Percentiles rank a stretch among this genome's conserved stretches.
Evolutionary conservation across 805 yeast genomes (phyloP).

Genomic region (Teunomyces tritomae): DNA sequence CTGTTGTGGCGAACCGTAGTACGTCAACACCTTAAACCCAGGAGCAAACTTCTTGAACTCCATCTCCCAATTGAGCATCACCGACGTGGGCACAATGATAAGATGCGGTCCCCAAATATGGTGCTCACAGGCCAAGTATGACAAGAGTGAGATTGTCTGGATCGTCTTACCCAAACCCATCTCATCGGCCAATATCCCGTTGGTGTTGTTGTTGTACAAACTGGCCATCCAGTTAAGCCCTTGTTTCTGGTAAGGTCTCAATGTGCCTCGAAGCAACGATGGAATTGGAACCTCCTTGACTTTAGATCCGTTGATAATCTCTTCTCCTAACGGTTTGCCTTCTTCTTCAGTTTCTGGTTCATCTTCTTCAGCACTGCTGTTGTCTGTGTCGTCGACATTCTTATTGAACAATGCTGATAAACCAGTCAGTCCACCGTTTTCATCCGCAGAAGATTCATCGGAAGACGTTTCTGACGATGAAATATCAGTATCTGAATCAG

Average conservation of each 20-base stretch:
- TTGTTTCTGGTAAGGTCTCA: constrained; percentile 90
- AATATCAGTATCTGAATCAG: constrained; percentile 15
- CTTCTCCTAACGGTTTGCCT: constrained; percentile 21
- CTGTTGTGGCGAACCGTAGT: constrained; percentile 96
- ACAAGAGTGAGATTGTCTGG: constrained; percentile 84
- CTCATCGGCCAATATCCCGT: constrained; percentile 97
- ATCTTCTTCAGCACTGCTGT: constrained; percentile 12
- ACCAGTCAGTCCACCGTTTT: not conserved
- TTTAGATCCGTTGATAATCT: constrained; percentile 40
- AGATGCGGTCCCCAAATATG: constrained; percentile 98
- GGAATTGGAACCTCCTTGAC: constrained; percentile 75
- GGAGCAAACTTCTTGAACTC: constrained; percentile 98
- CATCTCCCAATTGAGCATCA: constrained; percentile 98
- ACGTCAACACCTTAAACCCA: constrained; percentile 91
- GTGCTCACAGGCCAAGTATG: constrained; percentile 90
- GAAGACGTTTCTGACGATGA: constrained; percentile 1
- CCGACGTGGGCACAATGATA: constrained; percentile 96
- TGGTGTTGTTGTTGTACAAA: constrained; percentile 84
- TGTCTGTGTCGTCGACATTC: constrained; percentile 10
- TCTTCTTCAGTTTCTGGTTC: constrained; percentile 12
- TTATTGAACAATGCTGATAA: constrained; percentile 7
- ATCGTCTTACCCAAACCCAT: constrained; percentile 98
- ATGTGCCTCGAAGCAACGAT: constrained; percentile 68
- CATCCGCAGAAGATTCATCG: not conserved
- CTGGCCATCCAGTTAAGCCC: constrained; percentile 98